Percentiles rank a stretch among this genome's conserved stretches.
These are phyloP conservation scores for Cyclostephanos tholiformis DNA, from an alignment of 108 stramenopile species.

Conservation along the genomic window DNA sequence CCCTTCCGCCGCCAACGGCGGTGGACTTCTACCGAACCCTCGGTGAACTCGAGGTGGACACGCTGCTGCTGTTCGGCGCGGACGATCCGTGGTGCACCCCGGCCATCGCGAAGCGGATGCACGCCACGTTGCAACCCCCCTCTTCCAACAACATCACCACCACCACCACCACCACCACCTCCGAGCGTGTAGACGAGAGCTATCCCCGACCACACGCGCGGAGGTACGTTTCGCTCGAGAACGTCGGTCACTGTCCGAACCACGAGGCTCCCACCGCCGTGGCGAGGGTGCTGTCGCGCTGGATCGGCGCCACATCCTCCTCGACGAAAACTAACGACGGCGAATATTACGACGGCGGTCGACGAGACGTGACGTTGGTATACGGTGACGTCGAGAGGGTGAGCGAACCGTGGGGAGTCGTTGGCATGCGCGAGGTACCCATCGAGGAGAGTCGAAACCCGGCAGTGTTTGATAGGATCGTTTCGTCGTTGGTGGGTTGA, in stretches of 20 bases:
- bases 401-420: constrained; percentile 64
- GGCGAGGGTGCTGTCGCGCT: constrained; percentile 47
- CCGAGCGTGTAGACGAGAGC: background rate
- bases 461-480: constrained; percentile 51
- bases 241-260: constrained; percentile 83
- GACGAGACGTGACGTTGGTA: constrained; percentile 31
- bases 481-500: constrained; percentile 35
- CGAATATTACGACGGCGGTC: constrained; percentile 23
- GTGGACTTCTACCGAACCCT: constrained; percentile 57
- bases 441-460: constrained; percentile 50
- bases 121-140: constrained; percentile 1
- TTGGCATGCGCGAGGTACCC: constrained; percentile 42
- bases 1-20: background rate
- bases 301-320: constrained; percentile 34
- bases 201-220: constrained; percentile 14
- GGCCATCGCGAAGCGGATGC: constrained; percentile 53
- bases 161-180: constrained; percentile 10
- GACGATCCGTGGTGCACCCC: constrained; percentile 82
- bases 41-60: constrained; percentile 57
- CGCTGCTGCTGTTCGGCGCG: constrained; percentile 69
- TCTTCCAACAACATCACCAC: too few species aligned
- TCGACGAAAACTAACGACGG: background rate
- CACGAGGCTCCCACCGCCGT: constrained; percentile 81
- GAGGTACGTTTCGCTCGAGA: constrained; percentile 73
- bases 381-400: constrained; percentile 18